Base-by-base conservation (phyloP, 352 stramenopile species). In the Phytophthora foliorum region DNA sequence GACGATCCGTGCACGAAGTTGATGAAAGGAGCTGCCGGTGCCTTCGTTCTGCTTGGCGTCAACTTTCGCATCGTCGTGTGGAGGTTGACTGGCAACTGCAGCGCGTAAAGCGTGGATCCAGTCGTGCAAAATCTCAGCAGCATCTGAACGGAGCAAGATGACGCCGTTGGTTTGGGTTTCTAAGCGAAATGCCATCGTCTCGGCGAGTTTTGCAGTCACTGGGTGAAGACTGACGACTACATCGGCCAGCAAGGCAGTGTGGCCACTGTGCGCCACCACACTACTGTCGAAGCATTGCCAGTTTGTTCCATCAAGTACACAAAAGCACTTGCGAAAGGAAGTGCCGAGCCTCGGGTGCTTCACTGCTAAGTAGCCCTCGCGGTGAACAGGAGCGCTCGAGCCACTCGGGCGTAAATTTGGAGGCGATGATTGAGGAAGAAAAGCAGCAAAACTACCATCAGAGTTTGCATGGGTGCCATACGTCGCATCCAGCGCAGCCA, bases 401-500 rank as follows among this genome's bases (percentile, higher is more conserved):
- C n/a, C 34, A 52, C 22, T 62, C 13, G 50, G 57, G 22, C 46
- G 59, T 21, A 24, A 13, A 27, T 45, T 64, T 3, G 50, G 57
- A 19, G 52, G 51, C 13, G 48, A 58, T 16, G 27, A 27, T 22
- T 24, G 45, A 16, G 72, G 49, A 2, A 84, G 36, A 24, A 89
- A 58, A 13, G 51, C 46, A 1, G 70, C 3, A 38, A 80, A 85
- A 36, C 49, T 66, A 1, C 54, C 31, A 22, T 92, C 80, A 0
- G 60, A 67, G 19, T 69, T 77, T 11, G 80, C 77, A 16, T 31
- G 66, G 0, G 82, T 92, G 4, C 77, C 74, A 32, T 92, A 92
- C 0, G 85, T 91, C 0, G 74, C 75, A 62, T 94, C 86, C 41
- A 94, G 63, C 24, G 89, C 74, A 3, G 52, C 24, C 19, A 94